Percentiles rank a stretch among this genome's conserved stretches.
These are phyloP conservation scores for Arthrinium phaeospermum DNA, from an alignment of 2,329 filamentous ascomycete genomes.

Conservation along the genomic window DNA sequence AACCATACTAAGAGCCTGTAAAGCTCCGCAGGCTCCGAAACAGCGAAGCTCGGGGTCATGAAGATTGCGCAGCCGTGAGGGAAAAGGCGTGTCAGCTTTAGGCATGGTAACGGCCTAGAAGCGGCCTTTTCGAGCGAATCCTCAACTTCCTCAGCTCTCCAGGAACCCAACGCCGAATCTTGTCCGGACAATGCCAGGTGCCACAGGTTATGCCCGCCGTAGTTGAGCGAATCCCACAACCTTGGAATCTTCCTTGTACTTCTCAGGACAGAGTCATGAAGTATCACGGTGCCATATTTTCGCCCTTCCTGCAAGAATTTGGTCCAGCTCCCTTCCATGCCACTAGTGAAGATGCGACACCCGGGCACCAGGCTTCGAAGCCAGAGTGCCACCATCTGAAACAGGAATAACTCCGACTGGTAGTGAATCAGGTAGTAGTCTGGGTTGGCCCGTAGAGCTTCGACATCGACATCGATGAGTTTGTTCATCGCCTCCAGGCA, in stretches of 20 bases:
- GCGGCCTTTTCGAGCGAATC: not conserved
- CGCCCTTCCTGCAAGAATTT: conserved; percentile 34
- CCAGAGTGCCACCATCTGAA: conserved; percentile 16
- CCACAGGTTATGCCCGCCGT: conserved; percentile 30
- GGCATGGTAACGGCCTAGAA: conserved; percentile 25
- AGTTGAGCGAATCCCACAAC: conserved; percentile 34
- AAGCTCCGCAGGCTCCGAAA: conserved; percentile 49
- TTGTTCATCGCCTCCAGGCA: conserved; percentile 18
- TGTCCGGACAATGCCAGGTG: conserved; percentile 22
- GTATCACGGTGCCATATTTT: conserved; percentile 37
- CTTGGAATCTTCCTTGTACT: conserved; percentile 34
- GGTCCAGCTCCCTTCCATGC: conserved; percentile 32
- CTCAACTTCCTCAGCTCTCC: not conserved
- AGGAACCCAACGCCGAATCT: not conserved
- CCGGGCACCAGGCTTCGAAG: conserved; percentile 33
- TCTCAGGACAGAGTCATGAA: conserved; percentile 35
- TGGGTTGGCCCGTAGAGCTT: conserved; percentile 31
- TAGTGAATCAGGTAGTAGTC: conserved; percentile 33
- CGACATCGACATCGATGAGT: conserved; percentile 1
- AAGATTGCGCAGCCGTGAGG: conserved; percentile 52
- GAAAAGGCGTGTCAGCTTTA: conserved; percentile 49
- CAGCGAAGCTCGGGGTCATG: conserved; percentile 55
- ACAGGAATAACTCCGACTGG: conserved; percentile 4
- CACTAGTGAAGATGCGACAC: conserved; percentile 37
- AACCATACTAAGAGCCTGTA: conserved; percentile 50